Evolutionary conservation across 2,329 filamentous ascomycete species (phyloP), one percentile per base, ranked within the genome.

Genomic region (Fusarium nodosum): DNA sequence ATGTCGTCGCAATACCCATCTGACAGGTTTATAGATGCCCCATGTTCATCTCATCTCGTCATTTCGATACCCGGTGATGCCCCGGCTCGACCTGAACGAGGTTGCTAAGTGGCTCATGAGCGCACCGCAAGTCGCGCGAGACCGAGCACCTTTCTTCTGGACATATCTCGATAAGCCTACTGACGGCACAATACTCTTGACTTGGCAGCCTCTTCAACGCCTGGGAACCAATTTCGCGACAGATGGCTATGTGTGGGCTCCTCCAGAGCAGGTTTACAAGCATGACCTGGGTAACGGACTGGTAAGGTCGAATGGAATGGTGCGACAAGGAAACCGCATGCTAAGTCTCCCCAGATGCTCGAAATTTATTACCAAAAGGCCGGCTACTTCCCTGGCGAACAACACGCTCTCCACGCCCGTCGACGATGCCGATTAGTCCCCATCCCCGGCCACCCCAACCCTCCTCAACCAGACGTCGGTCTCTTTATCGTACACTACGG

Each of bases 401-500:
- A 88, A 41, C 81, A 91, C 48, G 90, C 94, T 44, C 87, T 88
- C 30, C 94, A 97, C 78, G 89, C 91, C 53, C 90, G 95, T 74
- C 90, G 91, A 74, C 91, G 95, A 69, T 98, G 97, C 81, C 93
- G 95, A 68, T 88, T 99, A 41, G 83, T 92, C 41, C 89, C 90
- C n/a, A 82, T 87, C 16, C 92, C 91, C 74, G 88, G 90, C 1
- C 89, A 90, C 55, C 88, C 90, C 31, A 91, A 90, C 72, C 85
- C 88, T 44, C 88, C 91, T 16, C 87, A 89, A 65, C 87, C 91
- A 48, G 94, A 98, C 77, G 89, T 92, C 28, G 91, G 90, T 62
- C 85, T 98, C 18, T 98, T 94, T 91, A 90, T 99, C 56, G 89
- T 97, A 31, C 94, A 97, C 81, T 98, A 97, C 79, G 90, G 91